Evolutionary conservation across 768 basidiomycete genomes (phyloP), one percentile per base, ranked within the genome.

Genomic region (Leccinum arenicola): DNA sequence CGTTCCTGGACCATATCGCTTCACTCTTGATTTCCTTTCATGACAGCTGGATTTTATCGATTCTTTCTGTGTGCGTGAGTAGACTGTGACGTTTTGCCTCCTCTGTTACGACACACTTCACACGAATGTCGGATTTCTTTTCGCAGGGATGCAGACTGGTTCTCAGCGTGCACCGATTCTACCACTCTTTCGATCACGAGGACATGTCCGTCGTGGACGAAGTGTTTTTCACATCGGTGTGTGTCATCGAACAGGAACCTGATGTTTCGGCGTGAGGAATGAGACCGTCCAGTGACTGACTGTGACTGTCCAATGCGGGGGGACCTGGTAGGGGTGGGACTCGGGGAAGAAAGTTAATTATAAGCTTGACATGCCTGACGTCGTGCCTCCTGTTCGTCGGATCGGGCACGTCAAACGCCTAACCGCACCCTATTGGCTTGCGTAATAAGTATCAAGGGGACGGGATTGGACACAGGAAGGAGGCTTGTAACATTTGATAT

Each of bases 1-100:
- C n/a, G 11, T 23, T 38, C 25, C n/a, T 43, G 11, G 21, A 40
- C 52, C n/a, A 4, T 35, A n/a, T 21, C 6, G 45, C 45, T 15
- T 36, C 6, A 33, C 6, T 52, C 17, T 35, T 38, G 10, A 11
- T n/a, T 17, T 19, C 40, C 19, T 43, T 38, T 40, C 7, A 31
- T 36, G 3, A 11, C 31, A 63, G 59, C 27, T 57, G 62, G 59
- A 8, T 53, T 11, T 50, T 58, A 17, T 58, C 62, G 3, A 43
- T 50, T 15, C 52, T 61, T 15, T 63, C 59, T 17, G 43, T 61
- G 36, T 52, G 56, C 23, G 62, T 61, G 14, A 48, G 60, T 57
- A 17, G 21, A 52, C 10, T 15, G 2, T 10, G 31, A 11, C 21
- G 33, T 47, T 36, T 27, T 54, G 6, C 54, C 17, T 25, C 54